Evolutionary conservation across 129 eudicot genomes (phyloP), one percentile per base, ranked within the genome.

Genomic region (Flaveria ramosissima): DNA sequence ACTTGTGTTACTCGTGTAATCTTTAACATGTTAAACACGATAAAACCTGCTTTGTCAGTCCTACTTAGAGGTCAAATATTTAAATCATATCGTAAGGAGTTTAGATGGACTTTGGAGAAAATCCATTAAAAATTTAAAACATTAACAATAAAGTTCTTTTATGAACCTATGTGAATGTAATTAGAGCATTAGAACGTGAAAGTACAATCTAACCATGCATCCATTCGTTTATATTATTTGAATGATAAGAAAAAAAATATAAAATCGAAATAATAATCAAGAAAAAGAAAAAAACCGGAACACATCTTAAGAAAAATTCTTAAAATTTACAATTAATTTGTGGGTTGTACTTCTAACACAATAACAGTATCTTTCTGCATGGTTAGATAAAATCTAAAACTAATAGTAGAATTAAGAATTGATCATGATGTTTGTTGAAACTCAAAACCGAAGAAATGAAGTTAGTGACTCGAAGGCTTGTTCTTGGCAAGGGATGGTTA

Each of bases 401-500:
- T 1, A 12, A 16, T 71, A 16, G 66, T 19, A 62, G 56, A 39
- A 6, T 27, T 27, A 27, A 36, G 41, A 23, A 23, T 5, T 36
- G 41, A 36, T 36, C 1, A 36, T 36, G 41, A 36, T 36, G 7
- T 36, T 36, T 36, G 41, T 23, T 53, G 30, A 9, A 3, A 3
- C 5, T 64, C 56, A 82, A 85, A 69, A 70, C 83, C 88, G 82
- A 50, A 88, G 85, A 69, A 70, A 39, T 9, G 92, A 86, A 32
- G 90, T 87, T 57, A 92, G 89, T 27, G 85, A 81, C 77, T 89
- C 83, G 41, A 92, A 89, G 63, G 80, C 89, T 21, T 75, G 81
- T 80, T 92, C 89, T 43, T 92, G 90, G 72, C 97, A 92, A 20
- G 97, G 97, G 73, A 92, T 79, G 27, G 90, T 92, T 24, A 92